Evolutionary conservation across 805 yeast species (phyloP).

Genomic region (Saccharomycopsis sp.): DNA sequence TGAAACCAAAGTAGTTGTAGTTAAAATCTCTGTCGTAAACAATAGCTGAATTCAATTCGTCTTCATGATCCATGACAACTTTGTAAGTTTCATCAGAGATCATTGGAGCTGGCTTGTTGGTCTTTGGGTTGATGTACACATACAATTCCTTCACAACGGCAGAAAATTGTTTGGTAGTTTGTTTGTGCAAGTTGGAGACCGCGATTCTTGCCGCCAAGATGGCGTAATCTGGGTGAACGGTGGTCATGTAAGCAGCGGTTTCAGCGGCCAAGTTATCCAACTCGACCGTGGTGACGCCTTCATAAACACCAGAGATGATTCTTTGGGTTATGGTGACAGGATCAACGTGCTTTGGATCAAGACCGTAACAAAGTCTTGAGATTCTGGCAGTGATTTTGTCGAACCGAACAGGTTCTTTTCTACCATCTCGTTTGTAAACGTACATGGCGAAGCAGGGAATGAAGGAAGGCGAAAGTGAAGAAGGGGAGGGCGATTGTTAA

Average conservation of each 20-base stretch:
- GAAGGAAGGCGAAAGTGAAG: no score
- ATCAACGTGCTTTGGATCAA: slow-evolving; percentile 86
- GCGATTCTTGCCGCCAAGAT: slow-evolving; percentile 93
- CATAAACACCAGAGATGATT: slow-evolving; percentile 92
- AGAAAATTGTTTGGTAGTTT: slow-evolving; percentile 80
- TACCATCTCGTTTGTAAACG: slow-evolving; percentile 89
- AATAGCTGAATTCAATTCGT: slow-evolving; percentile 62
- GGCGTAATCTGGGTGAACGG: slow-evolving; percentile 97
- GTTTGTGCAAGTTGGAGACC: slow-evolving; percentile 87
- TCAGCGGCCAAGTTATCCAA: slow-evolving; percentile 83
- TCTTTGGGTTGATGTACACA: slow-evolving; percentile 73
- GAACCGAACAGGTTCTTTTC: slow-evolving; percentile 86
- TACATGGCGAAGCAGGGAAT: no score
- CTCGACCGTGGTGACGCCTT: slow-evolving; percentile 92
- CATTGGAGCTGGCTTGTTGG: slow-evolving; percentile 57
- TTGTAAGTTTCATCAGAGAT: slow-evolving; percentile 58
- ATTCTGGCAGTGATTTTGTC: slow-evolving; percentile 95
- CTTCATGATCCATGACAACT: slow-evolving; percentile 54
- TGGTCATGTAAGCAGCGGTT: slow-evolving; percentile 96
- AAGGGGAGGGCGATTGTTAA: no score
- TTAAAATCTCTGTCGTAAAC: slow-evolving; percentile 69
- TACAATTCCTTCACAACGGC: slow-evolving; percentile 67
- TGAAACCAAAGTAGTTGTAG: slow-evolving; percentile 81
- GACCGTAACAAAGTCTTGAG: slow-evolving; percentile 87
- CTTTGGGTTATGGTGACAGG: slow-evolving; percentile 94